Evolutionary conservation across 1,284 basidiomycete genomes (phyloP).

Genomic region (Tilletiaria anomala): DNA sequence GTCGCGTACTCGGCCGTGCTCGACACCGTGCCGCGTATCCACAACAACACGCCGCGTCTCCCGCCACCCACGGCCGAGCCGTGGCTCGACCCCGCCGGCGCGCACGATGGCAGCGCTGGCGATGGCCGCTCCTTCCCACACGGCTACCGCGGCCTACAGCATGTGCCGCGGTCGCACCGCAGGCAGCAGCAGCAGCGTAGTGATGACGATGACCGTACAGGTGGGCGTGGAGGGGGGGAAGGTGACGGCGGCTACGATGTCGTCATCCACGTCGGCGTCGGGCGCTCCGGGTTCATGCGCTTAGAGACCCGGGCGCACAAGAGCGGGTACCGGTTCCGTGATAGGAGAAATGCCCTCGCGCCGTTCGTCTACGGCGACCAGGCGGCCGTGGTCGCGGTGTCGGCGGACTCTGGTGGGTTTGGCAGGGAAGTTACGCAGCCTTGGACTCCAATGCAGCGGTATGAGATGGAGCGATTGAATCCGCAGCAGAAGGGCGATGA

Average conservation of each 20-base stretch:
- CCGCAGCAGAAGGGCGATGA: too few species aligned
- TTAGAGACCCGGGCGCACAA: conserved; percentile 1
- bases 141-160: conserved; percentile 1
- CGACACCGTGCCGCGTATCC: too few species aligned
- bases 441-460: too few species aligned
- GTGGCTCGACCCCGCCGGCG: conserved; percentile 1
- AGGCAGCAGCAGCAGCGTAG: too few species aligned
- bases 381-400: neutral
- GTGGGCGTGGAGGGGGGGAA: too few species aligned
- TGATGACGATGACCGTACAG: too few species aligned
- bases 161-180: too few species aligned
- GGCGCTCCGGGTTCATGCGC: neutral
- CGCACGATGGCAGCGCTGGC: conserved; percentile 1
- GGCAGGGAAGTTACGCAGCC: too few species aligned
- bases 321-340: neutral
- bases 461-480: too few species aligned
- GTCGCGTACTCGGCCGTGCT: neutral
- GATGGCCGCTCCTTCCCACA: conserved; percentile 1
- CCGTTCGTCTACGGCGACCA: neutral
- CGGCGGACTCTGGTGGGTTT: too few species aligned
- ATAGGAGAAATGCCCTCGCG: neutral
- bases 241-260: conserved; percentile 1
- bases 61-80: neutral
- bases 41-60: too few species aligned
- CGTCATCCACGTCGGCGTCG: conserved; percentile 2